Evolutionary conservation across 2,329 filamentous ascomycete species (phyloP).

Genomic region (Sporothrix brunneoviolacea): DNA sequence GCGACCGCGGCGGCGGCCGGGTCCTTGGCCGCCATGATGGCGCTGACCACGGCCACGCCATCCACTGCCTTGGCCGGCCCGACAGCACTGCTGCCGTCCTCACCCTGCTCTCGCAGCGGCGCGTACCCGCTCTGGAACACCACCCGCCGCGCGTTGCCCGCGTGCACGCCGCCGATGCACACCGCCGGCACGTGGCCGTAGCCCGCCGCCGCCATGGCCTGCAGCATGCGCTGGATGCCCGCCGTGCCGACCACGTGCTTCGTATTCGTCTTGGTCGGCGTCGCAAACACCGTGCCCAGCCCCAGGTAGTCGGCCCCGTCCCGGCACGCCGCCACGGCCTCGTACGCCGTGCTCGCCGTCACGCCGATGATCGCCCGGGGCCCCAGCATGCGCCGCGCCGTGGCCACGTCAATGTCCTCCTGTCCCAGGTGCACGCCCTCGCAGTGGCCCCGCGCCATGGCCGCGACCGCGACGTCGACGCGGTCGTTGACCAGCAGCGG

Average conservation of each 20-base stretch:
- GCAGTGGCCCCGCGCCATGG: conserved; percentile 76
- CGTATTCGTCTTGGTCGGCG: conserved; percentile 61
- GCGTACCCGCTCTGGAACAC: conserved; percentile 56
- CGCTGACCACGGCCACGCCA: conserved; percentile 83
- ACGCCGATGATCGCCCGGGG: conserved; percentile 78
- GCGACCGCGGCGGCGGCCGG: conserved; percentile 56
- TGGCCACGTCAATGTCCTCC: conserved; percentile 63
- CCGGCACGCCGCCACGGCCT: conserved; percentile 65
- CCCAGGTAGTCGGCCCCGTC: conserved; percentile 86
- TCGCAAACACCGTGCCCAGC: conserved; percentile 83
- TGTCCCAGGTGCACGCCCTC: conserved; percentile 94
- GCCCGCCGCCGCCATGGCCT: conserved; percentile 46
- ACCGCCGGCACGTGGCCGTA: conserved; percentile 54
- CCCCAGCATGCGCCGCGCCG: conserved; percentile 68
- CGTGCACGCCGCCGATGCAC: conserved; percentile 84
- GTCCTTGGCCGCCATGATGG: conserved; percentile 68
- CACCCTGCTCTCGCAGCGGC: background rate
- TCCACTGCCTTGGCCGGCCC: conserved; percentile 55
- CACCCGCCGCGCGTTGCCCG: conserved; percentile 65
- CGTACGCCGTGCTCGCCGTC: conserved; percentile 67
- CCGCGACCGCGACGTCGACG: conserved; percentile 78
- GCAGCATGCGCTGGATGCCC: conserved; percentile 62
- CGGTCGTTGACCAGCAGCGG: conserved; percentile 91
- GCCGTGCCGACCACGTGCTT: conserved; percentile 72
- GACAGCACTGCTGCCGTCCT: background rate